Evolutionary conservation across 2,329 filamentous ascomycete genomes (phyloP).

Genomic region (Sarocladiaceae sp.): DNA sequence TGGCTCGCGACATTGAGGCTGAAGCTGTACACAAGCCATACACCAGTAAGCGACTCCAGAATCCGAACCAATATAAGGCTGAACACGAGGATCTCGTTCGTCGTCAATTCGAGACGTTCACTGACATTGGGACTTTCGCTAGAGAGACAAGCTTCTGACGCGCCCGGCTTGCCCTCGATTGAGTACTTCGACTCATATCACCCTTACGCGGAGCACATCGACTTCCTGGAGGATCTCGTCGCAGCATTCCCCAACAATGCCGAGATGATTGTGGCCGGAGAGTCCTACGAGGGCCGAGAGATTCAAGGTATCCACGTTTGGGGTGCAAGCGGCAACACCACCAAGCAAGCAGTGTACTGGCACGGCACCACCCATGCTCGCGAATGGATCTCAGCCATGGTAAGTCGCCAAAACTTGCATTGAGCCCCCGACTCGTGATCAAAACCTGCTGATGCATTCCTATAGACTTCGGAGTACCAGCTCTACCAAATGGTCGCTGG

Average conservation of each 20-base stretch:
- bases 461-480: slow-evolving; percentile 42
- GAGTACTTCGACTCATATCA: slow-evolving; percentile 52
- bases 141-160: not conserved
- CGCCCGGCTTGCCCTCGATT: slow-evolving; percentile 4
- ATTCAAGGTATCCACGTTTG: slow-evolving; percentile 58
- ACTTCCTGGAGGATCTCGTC: slow-evolving; percentile 42
- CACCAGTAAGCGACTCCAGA: not conserved
- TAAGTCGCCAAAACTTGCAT: too few relatives aligned
- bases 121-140: not conserved
- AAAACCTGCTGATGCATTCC: not conserved
- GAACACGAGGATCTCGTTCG: too few relatives aligned
- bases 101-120: not conserved
- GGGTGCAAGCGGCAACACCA: slow-evolving; percentile 33
- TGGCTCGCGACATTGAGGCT: slow-evolving; percentile 3
- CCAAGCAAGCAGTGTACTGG: slow-evolving; percentile 39
- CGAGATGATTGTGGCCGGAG: slow-evolving; percentile 40
- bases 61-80: too few relatives aligned
- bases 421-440: too few relatives aligned
- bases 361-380: slow-evolving; percentile 51
- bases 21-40: slow-evolving; percentile 6
- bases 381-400: slow-evolving; percentile 51
- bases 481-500: slow-evolving; percentile 39
- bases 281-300: slow-evolving; percentile 38
- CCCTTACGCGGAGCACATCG: slow-evolving; percentile 45
- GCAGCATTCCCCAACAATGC: slow-evolving; percentile 40